Evolutionary conservation across 2,329 filamentous ascomycete genomes (phyloP).

Genomic region (Drechmeria coniospora): DNA sequence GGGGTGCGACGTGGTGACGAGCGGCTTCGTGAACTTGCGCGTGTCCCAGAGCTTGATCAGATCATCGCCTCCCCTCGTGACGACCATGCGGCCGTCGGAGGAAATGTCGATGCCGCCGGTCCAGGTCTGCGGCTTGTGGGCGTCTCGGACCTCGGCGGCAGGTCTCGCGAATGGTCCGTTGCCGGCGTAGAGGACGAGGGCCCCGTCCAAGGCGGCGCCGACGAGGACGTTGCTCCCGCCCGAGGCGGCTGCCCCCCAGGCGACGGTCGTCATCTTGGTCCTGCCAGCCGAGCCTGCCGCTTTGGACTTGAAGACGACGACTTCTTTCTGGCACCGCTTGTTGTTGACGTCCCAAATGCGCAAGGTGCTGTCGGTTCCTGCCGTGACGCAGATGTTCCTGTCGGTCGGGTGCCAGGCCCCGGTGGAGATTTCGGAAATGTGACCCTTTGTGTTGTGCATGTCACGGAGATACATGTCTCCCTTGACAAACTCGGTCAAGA

Average conservation of each 20-base stretch:
- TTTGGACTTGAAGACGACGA: slow-evolving; percentile 90
- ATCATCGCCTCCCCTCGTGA: slow-evolving; percentile 82
- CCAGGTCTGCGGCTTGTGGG: slow-evolving; percentile 74
- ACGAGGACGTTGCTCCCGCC: slow-evolving; percentile 70
- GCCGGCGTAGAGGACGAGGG: slow-evolving; percentile 80
- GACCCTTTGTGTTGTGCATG: slow-evolving; percentile 95
- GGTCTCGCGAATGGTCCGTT: slow-evolving; percentile 76
- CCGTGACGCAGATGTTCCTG: slow-evolving; percentile 72
- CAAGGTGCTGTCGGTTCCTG: slow-evolving; percentile 86
- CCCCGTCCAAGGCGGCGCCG: slow-evolving; percentile 74
- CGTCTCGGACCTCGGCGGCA: slow-evolving; percentile 66
- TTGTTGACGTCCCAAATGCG: slow-evolving; percentile 96
- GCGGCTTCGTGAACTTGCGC: slow-evolving; percentile 81
- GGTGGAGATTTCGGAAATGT: slow-evolving; percentile 79
- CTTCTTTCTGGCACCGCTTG: slow-evolving; percentile 75
- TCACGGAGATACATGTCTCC: slow-evolving; percentile 97
- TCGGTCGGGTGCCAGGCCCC: slow-evolving; percentile 86
- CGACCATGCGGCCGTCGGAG: slow-evolving; percentile 73
- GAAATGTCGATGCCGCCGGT: slow-evolving; percentile 87
- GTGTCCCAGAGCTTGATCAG: slow-evolving; percentile 95
- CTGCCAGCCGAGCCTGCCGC: slow-evolving; percentile 77
- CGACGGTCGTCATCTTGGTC: slow-evolving; percentile 84
- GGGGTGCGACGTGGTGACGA: slow-evolving; percentile 62
- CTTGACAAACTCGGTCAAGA: slow-evolving; percentile 79
- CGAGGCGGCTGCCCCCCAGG: slow-evolving; percentile 64